These are phyloP conservation scores for Termitomyces sp. DNA, from an alignment of 768 basidiomycete genomes.

Conservation along the genomic window DNA sequence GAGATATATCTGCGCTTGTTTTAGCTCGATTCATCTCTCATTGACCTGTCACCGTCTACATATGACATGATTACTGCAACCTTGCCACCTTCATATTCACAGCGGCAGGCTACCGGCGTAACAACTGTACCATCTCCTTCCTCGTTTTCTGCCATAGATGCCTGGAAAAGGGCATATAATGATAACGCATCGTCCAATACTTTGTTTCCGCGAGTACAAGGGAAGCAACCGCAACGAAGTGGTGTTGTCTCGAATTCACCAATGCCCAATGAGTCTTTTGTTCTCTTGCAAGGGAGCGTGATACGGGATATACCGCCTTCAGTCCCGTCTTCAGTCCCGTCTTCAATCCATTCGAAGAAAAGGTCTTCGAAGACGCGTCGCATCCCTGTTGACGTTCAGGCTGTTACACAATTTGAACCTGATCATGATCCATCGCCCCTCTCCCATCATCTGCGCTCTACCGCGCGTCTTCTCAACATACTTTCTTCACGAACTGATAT, in stretches of 20 bases:
- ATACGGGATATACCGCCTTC: constrained; percentile 66
- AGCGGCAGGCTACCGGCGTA: constrained; percentile 37
- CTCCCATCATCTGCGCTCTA: constrained; percentile 75
- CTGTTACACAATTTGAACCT: constrained; percentile 38
- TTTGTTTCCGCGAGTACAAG: constrained; percentile 54
- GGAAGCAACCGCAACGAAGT: constrained; percentile 54
- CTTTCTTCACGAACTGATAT: constrained; percentile 76
- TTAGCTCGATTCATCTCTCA: constrained; percentile 87
- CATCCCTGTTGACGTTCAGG: constrained; percentile 22
- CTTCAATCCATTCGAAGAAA: constrained; percentile 43
- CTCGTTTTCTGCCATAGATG: constrained; percentile 51
- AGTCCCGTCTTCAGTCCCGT: constrained; percentile 39
- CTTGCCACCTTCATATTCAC: constrained; percentile 50
- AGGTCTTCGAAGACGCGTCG: constrained; percentile 34
- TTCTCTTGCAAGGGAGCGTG: constrained; percentile 83
- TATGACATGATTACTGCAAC: constrained; percentile 81
- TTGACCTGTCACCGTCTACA: constrained; percentile 80
- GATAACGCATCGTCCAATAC: constrained; percentile 30
- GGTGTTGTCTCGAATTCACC: constrained; percentile 25
- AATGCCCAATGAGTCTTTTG: constrained; percentile 85
- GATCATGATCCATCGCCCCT: constrained; percentile 68
- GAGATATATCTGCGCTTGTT: not conserved
- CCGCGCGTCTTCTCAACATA: constrained; percentile 70
- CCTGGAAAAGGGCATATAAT: constrained; percentile 59
- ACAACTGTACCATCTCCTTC: constrained; percentile 46